phyloP scores from a whole-genome alignment of 306 rosid genomes.

The Cotoneaster glaucophyllus region DNA sequence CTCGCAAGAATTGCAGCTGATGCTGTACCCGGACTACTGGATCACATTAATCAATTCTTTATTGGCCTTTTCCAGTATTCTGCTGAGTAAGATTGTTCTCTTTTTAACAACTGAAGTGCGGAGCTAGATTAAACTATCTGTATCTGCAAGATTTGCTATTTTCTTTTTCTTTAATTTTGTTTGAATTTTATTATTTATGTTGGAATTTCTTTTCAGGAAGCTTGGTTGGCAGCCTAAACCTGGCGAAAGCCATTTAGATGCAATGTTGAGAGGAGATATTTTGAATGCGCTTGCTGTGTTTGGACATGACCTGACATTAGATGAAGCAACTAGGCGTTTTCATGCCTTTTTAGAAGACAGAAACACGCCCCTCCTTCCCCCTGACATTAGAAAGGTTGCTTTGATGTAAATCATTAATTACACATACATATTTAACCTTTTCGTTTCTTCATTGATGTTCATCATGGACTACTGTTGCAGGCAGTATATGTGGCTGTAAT shows the following conservation, averaged over 20 bases:
- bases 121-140: not conserved
- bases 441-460: constrained; percentile 17
- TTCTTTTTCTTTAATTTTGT: not conserved
- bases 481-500: constrained; percentile 82
- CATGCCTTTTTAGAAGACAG: constrained; percentile 68
- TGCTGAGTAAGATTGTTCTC: constrained; percentile 60
- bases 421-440: not conserved
- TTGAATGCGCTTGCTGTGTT: constrained; percentile 67
- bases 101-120: not conserved
- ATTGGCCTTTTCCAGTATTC: constrained; percentile 56
- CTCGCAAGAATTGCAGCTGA: constrained; percentile 58
- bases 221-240: constrained; percentile 94
- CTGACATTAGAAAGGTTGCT: constrained; percentile 79
- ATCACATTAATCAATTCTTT: constrained; percentile 51
- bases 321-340: constrained; percentile 75
- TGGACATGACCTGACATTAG: constrained; percentile 67
- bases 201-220: constrained; percentile 46
- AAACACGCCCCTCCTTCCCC: constrained; percentile 79
- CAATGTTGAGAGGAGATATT: constrained; percentile 93
- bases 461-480: constrained; percentile 43
- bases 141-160: not conserved
- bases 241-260: constrained; percentile 55
- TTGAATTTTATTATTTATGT: not conserved
- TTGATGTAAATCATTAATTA: constrained; percentile 9
- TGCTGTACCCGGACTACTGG: constrained; percentile 61